A percentile compares a stretch with the other conserved stretches of the same genome.
Evolutionary conservation across 1,139 yeast genomes (phyloP).

Genomic region (Candida sp.): DNA sequence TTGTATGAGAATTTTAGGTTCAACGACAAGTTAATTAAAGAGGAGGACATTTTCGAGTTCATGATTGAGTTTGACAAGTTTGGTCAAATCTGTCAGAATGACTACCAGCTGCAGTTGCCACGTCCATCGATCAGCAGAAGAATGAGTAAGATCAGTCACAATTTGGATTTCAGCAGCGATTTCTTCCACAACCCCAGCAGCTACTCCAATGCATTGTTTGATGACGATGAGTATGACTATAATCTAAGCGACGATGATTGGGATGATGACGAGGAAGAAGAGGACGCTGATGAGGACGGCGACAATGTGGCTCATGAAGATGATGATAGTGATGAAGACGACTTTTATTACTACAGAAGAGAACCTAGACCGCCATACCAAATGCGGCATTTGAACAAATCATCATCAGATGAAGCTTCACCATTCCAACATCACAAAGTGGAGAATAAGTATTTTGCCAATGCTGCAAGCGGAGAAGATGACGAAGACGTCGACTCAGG

Average conservation of each 20-base stretch:
- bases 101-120: constrained; percentile 16
- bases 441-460: constrained; percentile 11
- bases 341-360: neutral
- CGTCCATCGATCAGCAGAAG: constrained; percentile 6
- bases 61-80: constrained; percentile 43
- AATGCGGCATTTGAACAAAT: neutral
- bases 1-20: constrained; percentile 76
- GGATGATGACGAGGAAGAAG: constrained; percentile 3
- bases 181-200: neutral
- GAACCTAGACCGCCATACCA: neutral
- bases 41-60: constrained; percentile 63
- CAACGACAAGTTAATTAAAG: constrained; percentile 64
- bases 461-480: constrained; percentile 6
- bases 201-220: constrained; percentile 6
- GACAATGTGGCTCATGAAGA: neutral
- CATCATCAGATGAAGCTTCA: constrained; percentile 2
- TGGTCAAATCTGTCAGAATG: constrained; percentile 18
- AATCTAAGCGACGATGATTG: constrained; percentile 5
- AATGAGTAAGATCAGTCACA: constrained; percentile 7
- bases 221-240: constrained; percentile 9
- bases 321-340: constrained; percentile 1
- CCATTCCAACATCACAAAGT: constrained; percentile 13
- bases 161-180: constrained; percentile 9
- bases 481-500: neutral
- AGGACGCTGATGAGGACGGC: constrained; percentile 1